A percentile compares a stretch with the other conserved stretches of the same genome.
These are phyloP conservation scores for Axilococcus clingmanii DNA, from an alignment of 139 green algal genomes.

Conservation along the genomic window DNA sequence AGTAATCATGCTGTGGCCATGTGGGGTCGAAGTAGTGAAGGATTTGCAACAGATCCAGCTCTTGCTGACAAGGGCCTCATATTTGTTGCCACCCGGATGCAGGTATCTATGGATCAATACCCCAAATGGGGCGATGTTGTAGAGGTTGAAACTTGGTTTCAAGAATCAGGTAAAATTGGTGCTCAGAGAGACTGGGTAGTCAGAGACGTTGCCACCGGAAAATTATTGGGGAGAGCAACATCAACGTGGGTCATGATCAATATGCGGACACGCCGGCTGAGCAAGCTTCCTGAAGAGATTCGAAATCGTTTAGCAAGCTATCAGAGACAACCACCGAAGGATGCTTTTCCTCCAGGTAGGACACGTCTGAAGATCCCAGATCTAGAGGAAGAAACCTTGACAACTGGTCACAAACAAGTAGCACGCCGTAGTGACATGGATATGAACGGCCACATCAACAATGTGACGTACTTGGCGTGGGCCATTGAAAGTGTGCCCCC, in stretches of 20 bases:
- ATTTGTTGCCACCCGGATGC: constrained; percentile 83
- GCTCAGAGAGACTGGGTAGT: constrained; percentile 77
- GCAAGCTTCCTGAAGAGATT: constrained; percentile 64
- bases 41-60: constrained; percentile 67
- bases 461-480: constrained; percentile 90
- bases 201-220: constrained; percentile 35
- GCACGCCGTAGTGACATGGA: constrained; percentile 82
- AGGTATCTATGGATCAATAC: constrained; percentile 84
- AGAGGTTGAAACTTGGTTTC: constrained; percentile 82
- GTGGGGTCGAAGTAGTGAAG: constrained; percentile 70
- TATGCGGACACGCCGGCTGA: constrained; percentile 55
- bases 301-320: constrained; percentile 38
- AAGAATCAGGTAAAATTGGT: constrained; percentile 62
- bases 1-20: constrained; percentile 79
- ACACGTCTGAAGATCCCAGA: constrained; percentile 31
- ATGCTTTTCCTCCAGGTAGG: constrained; percentile 9
- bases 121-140: constrained; percentile 79
- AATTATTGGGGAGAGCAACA: constrained; percentile 65
- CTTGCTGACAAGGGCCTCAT: constrained; percentile 62
- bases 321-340: constrained; percentile 15
- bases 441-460: constrained; percentile 99
- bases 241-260: constrained; percentile 92
- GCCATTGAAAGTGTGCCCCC: constrained; percentile 73
- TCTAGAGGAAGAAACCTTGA: not conserved
- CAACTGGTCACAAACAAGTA: not conserved